These are phyloP conservation scores for Copromyces sp. DNA, from an alignment of 495 filamentous ascomycete species.

Conservation along the genomic window DNA sequence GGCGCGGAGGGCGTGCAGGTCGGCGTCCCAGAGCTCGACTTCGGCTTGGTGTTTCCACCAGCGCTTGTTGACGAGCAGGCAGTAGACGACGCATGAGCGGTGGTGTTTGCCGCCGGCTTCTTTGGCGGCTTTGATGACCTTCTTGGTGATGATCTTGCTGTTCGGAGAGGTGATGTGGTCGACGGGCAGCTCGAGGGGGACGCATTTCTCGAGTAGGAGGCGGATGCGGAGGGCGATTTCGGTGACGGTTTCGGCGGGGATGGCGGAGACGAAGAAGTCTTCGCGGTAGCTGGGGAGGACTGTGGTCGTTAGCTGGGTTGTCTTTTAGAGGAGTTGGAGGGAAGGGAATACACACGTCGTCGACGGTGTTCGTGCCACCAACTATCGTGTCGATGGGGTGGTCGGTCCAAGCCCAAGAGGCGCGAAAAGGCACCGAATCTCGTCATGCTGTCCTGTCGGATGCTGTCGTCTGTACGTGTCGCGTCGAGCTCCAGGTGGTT, in stretches of 20 bases:
- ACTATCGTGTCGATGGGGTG: slow-evolving; percentile 24
- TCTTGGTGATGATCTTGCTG: slow-evolving; percentile 69
- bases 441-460: slow-evolving; percentile 9
- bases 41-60: slow-evolving; percentile 83
- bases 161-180: slow-evolving; percentile 62
- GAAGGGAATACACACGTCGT: slow-evolving; percentile 23
- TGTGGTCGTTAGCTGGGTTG: slow-evolving; percentile 16
- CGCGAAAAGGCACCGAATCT: slow-evolving; percentile 19
- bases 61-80: slow-evolving; percentile 74
- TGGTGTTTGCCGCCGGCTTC: slow-evolving; percentile 72
- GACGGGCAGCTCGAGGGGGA: slow-evolving; percentile 79
- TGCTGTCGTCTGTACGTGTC: background rate
- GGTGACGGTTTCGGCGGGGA: slow-evolving; percentile 63
- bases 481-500: background rate
- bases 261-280: slow-evolving; percentile 46
- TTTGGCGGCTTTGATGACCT: slow-evolving; percentile 67
- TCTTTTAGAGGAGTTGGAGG: background rate
- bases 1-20: slow-evolving; percentile 68
- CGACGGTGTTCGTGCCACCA: slow-evolving; percentile 29
- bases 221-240: slow-evolving; percentile 80
- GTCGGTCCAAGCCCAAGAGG: slow-evolving; percentile 33
- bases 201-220: slow-evolving; percentile 79
- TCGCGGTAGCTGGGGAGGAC: slow-evolving; percentile 55
- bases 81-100: slow-evolving; percentile 67
- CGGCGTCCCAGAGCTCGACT: slow-evolving; percentile 83